Evolutionary conservation across 2,329 filamentous ascomycete genomes (phyloP).

Genomic region (Orbilia oligospora): DNA sequence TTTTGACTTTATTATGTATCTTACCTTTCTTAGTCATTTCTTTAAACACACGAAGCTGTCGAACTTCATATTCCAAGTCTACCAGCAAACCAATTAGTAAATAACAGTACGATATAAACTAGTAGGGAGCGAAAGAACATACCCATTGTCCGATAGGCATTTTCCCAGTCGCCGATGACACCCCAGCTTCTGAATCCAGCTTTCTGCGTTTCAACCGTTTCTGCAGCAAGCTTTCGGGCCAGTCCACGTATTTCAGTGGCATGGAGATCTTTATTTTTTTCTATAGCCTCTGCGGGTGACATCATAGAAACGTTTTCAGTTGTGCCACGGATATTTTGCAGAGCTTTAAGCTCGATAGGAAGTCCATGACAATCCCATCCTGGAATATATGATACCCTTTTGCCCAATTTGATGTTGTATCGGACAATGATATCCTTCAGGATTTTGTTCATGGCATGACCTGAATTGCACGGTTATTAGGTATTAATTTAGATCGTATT

Average conservation of each 20-base stretch:
- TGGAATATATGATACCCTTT: slow-evolving; percentile 83
- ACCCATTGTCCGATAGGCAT: slow-evolving; percentile 81
- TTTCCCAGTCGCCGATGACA: slow-evolving; percentile 85
- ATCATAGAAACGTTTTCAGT: slow-evolving; percentile 51
- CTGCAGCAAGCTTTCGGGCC: slow-evolving; percentile 77
- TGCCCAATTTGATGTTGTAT: slow-evolving; percentile 82
- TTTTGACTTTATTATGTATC: not conserved
- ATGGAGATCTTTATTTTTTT: slow-evolving; percentile 68
- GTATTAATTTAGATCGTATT: slow-evolving; percentile 2
- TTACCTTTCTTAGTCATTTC: slow-evolving; percentile 76
- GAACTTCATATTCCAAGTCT: slow-evolving; percentile 79
- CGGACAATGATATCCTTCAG: slow-evolving; percentile 94
- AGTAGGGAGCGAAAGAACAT: not conserved
- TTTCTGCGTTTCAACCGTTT: slow-evolving; percentile 81
- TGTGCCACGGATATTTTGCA: slow-evolving; percentile 72
- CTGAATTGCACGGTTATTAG: slow-evolving; percentile 67
- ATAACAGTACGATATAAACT: not conserved
- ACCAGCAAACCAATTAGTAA: slow-evolving; percentile 3
- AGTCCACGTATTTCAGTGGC: slow-evolving; percentile 75
- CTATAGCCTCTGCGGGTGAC: slow-evolving; percentile 59
- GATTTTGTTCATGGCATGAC: slow-evolving; percentile 96
- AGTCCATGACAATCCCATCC: slow-evolving; percentile 99
- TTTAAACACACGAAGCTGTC: slow-evolving; percentile 81
- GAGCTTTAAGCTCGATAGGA: slow-evolving; percentile 95
- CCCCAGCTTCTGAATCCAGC: slow-evolving; percentile 79